Evolutionary conservation across 176 grass and related monocot genomes (phyloP).

Genomic region (Ananas comosus): DNA sequence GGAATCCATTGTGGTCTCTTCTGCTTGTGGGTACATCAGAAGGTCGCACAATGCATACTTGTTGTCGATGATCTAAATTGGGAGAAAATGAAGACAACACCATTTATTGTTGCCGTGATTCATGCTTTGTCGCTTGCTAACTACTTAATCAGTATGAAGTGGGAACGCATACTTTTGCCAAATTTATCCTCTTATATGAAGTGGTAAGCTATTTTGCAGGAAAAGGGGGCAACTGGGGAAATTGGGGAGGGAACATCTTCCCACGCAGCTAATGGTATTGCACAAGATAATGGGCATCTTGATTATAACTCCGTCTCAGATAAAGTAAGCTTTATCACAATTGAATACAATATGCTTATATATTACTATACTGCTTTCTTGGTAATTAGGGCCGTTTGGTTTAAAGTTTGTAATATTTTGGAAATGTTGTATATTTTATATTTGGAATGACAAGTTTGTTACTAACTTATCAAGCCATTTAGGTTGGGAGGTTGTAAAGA

Average conservation of each 20-base stretch:
- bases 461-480: no score
- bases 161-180: background rate
- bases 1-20: conserved; percentile 6
- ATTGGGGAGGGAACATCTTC: conserved; percentile 16
- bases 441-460: no score
- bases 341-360: background rate
- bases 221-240: conserved; percentile 21
- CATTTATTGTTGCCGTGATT: background rate
- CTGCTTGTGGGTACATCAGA: background rate
- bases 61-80: background rate
- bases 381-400: background rate
- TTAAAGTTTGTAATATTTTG: background rate
- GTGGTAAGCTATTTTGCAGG: conserved; percentile 32
- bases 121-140: background rate
- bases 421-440: no score
- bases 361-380: background rate
- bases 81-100: background rate
- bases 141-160: background rate
- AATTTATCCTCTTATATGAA: conserved; percentile 1
- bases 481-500: no score
- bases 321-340: conserved; percentile 33
- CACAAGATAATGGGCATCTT: conserved; percentile 33
- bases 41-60: background rate
- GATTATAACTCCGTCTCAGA: conserved; percentile 33
- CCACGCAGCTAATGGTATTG: conserved; percentile 17